Evolutionary conservation across 2,329 filamentous ascomycete genomes (phyloP).

Genomic region (Lasiodiplodia theobromae): DNA sequence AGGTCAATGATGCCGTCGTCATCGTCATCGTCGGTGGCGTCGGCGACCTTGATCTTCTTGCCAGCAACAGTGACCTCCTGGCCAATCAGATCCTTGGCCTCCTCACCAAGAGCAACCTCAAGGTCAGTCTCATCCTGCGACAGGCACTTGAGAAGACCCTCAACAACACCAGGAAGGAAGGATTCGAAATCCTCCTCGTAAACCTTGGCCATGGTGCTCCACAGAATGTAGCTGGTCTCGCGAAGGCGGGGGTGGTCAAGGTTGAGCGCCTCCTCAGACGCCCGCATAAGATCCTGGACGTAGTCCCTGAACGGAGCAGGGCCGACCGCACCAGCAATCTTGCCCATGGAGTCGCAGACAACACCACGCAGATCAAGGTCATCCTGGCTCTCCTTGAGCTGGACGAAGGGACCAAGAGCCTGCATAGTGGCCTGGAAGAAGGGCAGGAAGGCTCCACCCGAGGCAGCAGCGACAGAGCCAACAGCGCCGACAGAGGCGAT

Average conservation of each 20-base stretch:
- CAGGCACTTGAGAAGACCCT: slow-evolving; percentile 82
- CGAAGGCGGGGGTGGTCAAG: slow-evolving; percentile 89
- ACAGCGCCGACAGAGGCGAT: slow-evolving; percentile 86
- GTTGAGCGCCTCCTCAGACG: slow-evolving; percentile 87
- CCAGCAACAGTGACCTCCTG: slow-evolving; percentile 79
- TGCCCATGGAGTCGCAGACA: slow-evolving; percentile 90
- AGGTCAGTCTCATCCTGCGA: slow-evolving; percentile 87
- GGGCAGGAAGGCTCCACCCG: slow-evolving; percentile 83
- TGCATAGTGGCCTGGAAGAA: slow-evolving; percentile 93
- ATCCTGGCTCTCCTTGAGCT: slow-evolving; percentile 86
- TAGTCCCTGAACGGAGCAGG: slow-evolving; percentile 87
- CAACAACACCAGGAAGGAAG: slow-evolving; percentile 79
- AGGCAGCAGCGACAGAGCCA: slow-evolving; percentile 86
- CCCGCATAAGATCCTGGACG: slow-evolving; percentile 86
- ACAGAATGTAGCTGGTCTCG: slow-evolving; percentile 97
- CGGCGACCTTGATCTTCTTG: slow-evolving; percentile 84
- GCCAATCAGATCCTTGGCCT: slow-evolving; percentile 75
- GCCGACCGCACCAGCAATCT: slow-evolving; percentile 89
- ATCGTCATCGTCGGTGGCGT: slow-evolving; percentile 63
- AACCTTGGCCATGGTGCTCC: slow-evolving; percentile 92
- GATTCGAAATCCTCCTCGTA: slow-evolving; percentile 84
- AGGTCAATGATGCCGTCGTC: slow-evolving; percentile 65
- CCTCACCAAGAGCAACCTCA: slow-evolving; percentile 76
- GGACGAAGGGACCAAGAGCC: slow-evolving; percentile 82
- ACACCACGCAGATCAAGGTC: slow-evolving; percentile 89